Evolutionary conservation across 306 rosid genomes (phyloP), one percentile per base, ranked within the genome.

Genomic region (Vigna mungo): DNA sequence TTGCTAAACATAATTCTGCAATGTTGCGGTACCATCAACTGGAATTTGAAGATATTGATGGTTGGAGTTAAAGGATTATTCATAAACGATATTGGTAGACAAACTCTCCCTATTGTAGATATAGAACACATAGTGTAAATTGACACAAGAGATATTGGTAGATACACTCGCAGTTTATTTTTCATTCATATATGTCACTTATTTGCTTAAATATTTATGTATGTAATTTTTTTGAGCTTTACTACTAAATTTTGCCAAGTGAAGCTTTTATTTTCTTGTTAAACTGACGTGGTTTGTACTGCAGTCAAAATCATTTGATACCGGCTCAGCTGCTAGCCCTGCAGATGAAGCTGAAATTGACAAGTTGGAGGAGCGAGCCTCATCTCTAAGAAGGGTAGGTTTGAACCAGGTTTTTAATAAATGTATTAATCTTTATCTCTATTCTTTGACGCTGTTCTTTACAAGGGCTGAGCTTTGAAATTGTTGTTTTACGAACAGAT

Each of bases 281-380:
- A 74, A 54, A 84, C 82, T 85, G 76, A 88, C 41, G 37, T 7
- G n/a, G 44, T 44, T 78, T 21, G n/a, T 81, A 20, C 71, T 85
- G 49, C 47, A 96, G 99, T 92, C 83, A 18, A 79, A 84, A 85
- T 8, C 88, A 60, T 86, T 77, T 77, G 97, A 91, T 61, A 14
- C 81, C 49, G 77, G 87, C 72, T 85, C 91, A 25, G 79, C 82
- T 75, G 67, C 88, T 68, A 86, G 92, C 71, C 85, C 90, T 39
- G 77, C 54, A 2, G 92, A 90, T 74, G 87, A 91, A 72, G 79
- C 77, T 61, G 96, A 92, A 84, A 84, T 92, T 18, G 96, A 89
- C 72, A 92, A 91, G 75, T 85, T 92, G 72, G 97, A 88, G 80
- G 94, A 90, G 76, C 86, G 76, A 80, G 91, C 95, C 79, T 78